phyloP scores from a whole-genome alignment of 148 eudicot species.

The Rhododendron molle region DNA sequence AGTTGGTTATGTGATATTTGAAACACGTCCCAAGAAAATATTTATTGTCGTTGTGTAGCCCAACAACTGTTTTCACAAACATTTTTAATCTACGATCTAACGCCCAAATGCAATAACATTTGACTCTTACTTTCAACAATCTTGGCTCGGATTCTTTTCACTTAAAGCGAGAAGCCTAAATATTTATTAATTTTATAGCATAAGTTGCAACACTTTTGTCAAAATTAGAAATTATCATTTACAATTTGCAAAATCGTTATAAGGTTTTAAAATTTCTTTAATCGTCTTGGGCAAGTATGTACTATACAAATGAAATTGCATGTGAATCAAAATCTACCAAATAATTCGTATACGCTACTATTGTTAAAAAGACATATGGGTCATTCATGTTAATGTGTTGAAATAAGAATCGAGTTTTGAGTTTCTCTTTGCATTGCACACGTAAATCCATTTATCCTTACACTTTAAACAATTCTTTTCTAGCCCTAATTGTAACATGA shows the following conservation, averaged over 20 bases:
- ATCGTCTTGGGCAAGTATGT: neutral
- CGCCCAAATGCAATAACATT: neutral
- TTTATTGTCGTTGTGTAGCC: neutral
- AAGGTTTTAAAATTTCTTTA: neutral
- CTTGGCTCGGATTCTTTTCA: neutral
- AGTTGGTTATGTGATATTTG: too few species aligned
- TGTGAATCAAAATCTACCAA: too few species aligned
- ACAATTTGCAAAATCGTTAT: neutral
- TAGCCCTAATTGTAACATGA: too few species aligned
- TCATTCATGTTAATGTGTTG: neutral
- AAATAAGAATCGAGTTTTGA: neutral
- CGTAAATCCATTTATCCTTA: neutral
- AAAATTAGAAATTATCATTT: neutral
- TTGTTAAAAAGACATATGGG: too few species aligned
- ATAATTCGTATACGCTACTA: neutral
- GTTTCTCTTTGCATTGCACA: neutral
- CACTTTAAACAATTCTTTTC: too few species aligned
- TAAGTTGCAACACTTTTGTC: neutral
- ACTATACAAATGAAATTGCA: neutral
- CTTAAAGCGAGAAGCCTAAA: neutral
- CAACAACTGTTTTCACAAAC: neutral
- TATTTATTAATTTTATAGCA: neutral
- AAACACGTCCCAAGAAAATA: neutral
- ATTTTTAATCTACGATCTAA: neutral
- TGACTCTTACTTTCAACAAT: neutral